phyloP scores from a whole-genome alignment of 345 rosid genomes.

The Eucalyptus coolabah region DNA sequence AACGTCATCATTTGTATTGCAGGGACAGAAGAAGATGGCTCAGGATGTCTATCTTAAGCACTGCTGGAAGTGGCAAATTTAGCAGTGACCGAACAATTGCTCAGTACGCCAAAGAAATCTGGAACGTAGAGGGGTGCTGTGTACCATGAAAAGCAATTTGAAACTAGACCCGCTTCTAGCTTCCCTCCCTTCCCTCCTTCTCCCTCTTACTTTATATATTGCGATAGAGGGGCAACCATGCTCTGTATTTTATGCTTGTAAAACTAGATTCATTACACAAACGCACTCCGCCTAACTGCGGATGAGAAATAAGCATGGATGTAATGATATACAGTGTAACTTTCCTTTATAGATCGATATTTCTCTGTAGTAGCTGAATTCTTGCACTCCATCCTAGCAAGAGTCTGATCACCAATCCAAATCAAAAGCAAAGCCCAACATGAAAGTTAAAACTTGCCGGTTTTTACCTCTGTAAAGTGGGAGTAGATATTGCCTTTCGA shows the following conservation, averaged over 20 bases:
- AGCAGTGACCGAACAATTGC: conserved; percentile 84
- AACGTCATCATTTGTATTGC: background rate
- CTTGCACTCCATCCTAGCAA: background rate
- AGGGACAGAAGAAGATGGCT: conserved; percentile 79
- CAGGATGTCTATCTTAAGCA: conserved; percentile 85
- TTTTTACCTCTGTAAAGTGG: background rate
- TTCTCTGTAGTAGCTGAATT: background rate
- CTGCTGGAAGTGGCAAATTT: conserved; percentile 89
- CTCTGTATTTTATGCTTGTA: background rate
- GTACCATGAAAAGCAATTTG: conserved; percentile 24
- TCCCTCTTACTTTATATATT: background rate
- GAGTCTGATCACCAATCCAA: background rate
- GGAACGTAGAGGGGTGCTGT: conserved; percentile 75
- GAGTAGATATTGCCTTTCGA: background rate
- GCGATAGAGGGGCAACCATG: background rate
- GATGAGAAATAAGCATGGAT: background rate
- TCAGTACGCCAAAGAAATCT: conserved; percentile 85
- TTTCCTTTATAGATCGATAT: background rate
- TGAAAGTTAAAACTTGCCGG: background rate
- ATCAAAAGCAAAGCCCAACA: background rate
- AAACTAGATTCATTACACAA: background rate
- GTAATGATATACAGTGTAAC: background rate
- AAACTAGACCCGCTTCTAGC: background rate
- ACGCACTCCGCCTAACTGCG: background rate
- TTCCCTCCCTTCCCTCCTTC: background rate